Conservation (phyloP, 169 alveolate genomes). For the Cryptosporidium canis region DNA sequence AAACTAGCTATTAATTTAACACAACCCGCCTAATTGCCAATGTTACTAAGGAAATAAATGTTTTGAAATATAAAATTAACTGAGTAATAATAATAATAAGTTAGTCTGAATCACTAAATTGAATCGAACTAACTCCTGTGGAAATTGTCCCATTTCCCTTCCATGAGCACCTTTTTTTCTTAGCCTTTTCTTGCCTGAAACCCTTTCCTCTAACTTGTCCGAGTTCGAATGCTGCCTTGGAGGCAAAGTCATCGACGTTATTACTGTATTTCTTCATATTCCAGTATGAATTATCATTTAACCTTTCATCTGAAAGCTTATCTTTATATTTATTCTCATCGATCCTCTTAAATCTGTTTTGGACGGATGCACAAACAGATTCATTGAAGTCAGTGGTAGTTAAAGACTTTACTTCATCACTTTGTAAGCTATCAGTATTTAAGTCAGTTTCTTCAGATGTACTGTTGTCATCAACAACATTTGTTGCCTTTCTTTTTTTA, state of each 20-base stretch:
- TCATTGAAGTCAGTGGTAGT: not conserved
- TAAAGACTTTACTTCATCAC: not conserved
- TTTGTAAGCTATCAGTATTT: not conserved
- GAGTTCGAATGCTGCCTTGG: constrained; percentile 70
- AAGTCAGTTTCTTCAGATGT: not conserved
- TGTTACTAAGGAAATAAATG: not conserved
- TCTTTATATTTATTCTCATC: constrained; percentile 44
- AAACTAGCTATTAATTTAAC: not conserved
- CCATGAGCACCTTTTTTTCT: constrained; percentile 86
- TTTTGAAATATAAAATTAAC: not conserved
- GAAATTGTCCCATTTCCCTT: constrained; percentile 80
- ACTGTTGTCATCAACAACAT: not conserved
- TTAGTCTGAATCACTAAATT: constrained; percentile 58
- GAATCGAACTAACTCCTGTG: constrained; percentile 48
- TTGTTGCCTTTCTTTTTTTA: not conserved
- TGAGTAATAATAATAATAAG: not conserved
- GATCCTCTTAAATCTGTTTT: constrained; percentile 60
- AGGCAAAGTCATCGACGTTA: constrained; percentile 39
- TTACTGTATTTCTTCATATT: constrained; percentile 62
- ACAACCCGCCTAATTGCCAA: not conserved
- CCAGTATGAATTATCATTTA: constrained; percentile 70
- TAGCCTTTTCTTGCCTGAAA: constrained; percentile 82
- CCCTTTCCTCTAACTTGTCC: constrained; percentile 84
- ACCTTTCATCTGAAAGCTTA: constrained; percentile 24
- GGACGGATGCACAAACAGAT: not conserved